A percentile compares a stretch with the other conserved stretches of the same genome.
phyloP scores from a whole-genome alignment of 192 early-diverging fungal species.

The Borealophlyctis nickersoniae region DNA sequence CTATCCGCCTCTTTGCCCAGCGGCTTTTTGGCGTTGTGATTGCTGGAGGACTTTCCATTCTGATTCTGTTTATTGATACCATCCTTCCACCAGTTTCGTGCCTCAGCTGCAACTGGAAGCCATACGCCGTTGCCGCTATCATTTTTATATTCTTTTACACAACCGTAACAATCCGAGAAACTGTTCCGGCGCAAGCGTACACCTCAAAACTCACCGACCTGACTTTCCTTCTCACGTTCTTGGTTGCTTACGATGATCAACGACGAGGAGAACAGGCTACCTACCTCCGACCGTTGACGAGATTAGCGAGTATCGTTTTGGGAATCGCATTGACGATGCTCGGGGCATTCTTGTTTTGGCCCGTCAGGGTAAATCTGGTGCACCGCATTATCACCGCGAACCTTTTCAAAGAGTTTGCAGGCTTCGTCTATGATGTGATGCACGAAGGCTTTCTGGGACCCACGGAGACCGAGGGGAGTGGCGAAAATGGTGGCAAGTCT shows the following conservation, averaged over 20 bases:
- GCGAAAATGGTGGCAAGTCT: neutral
- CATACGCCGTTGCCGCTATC: slow-evolving; percentile 19
- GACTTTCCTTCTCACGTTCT: slow-evolving; percentile 22
- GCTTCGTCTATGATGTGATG: slow-evolving; percentile 20
- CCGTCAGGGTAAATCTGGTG: slow-evolving; percentile 20
- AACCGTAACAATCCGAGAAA: slow-evolving; percentile 12
- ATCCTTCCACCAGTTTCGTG: slow-evolving; percentile 8
- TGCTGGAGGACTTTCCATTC: slow-evolving; percentile 8
- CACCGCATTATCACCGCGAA: slow-evolving; percentile 18
- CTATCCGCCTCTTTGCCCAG: slow-evolving; percentile 20
- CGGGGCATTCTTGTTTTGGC: slow-evolving; percentile 25
- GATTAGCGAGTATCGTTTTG: slow-evolving; percentile 18
- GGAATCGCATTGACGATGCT: slow-evolving; percentile 16
- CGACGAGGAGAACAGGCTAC: neutral
- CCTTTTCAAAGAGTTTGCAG: slow-evolving; percentile 26
- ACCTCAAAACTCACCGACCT: slow-evolving; percentile 24
- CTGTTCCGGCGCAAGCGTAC: slow-evolving; percentile 25
- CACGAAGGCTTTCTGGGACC: slow-evolving; percentile 9
- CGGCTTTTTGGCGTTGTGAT: slow-evolving; percentile 21
- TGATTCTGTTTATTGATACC: slow-evolving; percentile 16
- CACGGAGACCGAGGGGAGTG: neutral
- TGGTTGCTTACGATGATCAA: slow-evolving; percentile 24
- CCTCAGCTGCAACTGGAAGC: slow-evolving; percentile 20
- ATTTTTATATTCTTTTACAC: slow-evolving; percentile 21
- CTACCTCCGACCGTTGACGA: slow-evolving; percentile 16